These are phyloP conservation scores for Penicillium nordicum DNA, from an alignment of 2,329 filamentous ascomycete species.

Conservation along the genomic window DNA sequence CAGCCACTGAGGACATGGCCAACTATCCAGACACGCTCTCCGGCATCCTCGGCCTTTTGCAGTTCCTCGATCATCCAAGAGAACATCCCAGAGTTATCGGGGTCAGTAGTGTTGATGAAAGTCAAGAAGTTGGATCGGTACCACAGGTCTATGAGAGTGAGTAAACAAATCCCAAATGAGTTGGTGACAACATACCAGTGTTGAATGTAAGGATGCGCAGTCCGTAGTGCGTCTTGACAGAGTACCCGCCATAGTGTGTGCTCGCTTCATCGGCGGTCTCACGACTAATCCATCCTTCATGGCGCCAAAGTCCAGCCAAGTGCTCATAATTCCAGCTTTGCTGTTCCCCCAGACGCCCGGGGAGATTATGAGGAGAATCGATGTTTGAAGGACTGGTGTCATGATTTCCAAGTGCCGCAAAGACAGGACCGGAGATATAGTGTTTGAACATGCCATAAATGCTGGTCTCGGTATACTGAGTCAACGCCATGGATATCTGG, in stretches of 20 bases:
- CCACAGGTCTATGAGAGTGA: conserved; percentile 22
- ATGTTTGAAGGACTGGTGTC: conserved; percentile 55
- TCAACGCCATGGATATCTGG: conserved; percentile 52
- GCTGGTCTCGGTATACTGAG: conserved; percentile 53
- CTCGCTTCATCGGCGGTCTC: conserved; percentile 47
- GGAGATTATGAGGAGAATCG: conserved; percentile 52
- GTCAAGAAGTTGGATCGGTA: conserved; percentile 46
- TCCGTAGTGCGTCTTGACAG: conserved; percentile 52
- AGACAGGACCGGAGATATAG: conserved; percentile 56
- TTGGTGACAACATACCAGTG: conserved; percentile 45
- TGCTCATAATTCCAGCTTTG: conserved; percentile 59
- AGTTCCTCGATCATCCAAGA: conserved; percentile 52
- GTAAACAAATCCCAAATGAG: conserved; percentile 14
- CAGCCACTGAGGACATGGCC: conserved; percentile 56
- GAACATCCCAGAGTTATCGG: conserved; percentile 50
- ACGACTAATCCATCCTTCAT: conserved; percentile 54
- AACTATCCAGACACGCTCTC: conserved; percentile 54
- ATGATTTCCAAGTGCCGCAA: conserved; percentile 57
- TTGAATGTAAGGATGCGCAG: conserved; percentile 54
- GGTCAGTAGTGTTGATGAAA: conserved; percentile 52
- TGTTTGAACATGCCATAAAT: conserved; percentile 55
- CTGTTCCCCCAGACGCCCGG: conserved; percentile 52
- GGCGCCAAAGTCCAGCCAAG: conserved; percentile 53
- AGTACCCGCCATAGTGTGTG: conserved; percentile 56
- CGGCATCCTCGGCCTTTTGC: conserved; percentile 51